These are phyloP conservation scores for Sporothrix humicola DNA, from an alignment of 2,329 filamentous ascomycete genomes.

Conservation along the genomic window DNA sequence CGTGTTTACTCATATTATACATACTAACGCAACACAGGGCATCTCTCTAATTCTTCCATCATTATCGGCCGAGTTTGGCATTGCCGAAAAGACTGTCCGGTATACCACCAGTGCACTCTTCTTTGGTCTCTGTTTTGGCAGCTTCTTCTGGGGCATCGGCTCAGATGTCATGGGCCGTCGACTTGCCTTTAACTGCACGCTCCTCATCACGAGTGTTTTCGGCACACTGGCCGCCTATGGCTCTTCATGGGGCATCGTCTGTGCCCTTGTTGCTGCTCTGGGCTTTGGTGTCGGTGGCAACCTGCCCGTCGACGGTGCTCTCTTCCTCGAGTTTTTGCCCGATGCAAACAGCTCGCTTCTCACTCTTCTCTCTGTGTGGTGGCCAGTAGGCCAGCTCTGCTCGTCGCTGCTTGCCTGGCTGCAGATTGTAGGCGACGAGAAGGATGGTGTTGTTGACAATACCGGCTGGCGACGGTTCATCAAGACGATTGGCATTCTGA, in stretches of 20 bases:
- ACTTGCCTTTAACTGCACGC: constrained; percentile 79
- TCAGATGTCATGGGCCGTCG: constrained; percentile 80
- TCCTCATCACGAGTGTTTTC: constrained; percentile 76
- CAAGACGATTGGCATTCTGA: constrained; percentile 71
- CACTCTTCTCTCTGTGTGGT: constrained; percentile 84
- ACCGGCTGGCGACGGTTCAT: constrained; percentile 79
- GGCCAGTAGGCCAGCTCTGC: constrained; percentile 80
- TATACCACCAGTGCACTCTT: constrained; percentile 83
- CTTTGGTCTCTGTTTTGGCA: constrained; percentile 76
- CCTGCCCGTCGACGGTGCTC: constrained; percentile 76
- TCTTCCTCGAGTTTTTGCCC: constrained; percentile 85
- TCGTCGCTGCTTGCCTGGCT: constrained; percentile 76
- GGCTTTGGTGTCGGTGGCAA: constrained; percentile 77
- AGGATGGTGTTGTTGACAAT: constrained; percentile 55
- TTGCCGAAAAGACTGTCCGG: constrained; percentile 72
- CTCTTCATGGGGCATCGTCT: constrained; percentile 69
- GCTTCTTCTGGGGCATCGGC: constrained; percentile 79
- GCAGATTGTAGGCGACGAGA: constrained; percentile 60
- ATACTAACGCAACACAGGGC: constrained; percentile 55
- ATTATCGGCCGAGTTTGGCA: constrained; percentile 73
- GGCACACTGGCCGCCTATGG: constrained; percentile 73
- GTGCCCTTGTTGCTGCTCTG: constrained; percentile 64
- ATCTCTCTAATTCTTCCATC: constrained; percentile 78
- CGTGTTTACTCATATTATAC: background rate
- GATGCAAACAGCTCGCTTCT: constrained; percentile 74